Evolutionary conservation across 805 yeast genomes (phyloP), one percentile per base, ranked within the genome.

Genomic region (Candida glaebosa): DNA sequence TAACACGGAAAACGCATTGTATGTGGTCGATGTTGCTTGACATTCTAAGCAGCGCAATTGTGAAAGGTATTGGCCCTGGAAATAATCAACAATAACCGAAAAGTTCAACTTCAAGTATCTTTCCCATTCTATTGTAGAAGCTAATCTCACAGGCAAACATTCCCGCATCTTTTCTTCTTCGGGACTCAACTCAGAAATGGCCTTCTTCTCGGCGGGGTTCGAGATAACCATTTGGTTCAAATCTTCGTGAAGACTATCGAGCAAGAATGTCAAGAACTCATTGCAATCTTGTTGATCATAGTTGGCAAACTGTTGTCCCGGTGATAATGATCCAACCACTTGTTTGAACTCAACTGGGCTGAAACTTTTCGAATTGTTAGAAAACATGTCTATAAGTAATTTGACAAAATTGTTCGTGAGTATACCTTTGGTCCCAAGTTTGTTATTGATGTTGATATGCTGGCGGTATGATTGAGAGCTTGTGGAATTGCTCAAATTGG

Each of bases 111-210:
- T 81, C 41, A 87, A 65, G 57, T 88, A 88, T 43, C 95, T 68
- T 54, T 87, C 96, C 98, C 98, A 90, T 57, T 90, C 96, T 38
- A 88, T 78, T 0, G 93, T 78, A 0, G 96, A 82, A 0, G 96
- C 96, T 18, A 85, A 69, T 43, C 96, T 71, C 2, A 88, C 72
- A 0, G 95, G 84, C 53, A 87, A 61, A 19, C 63, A 62, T 56
- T 90, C 98, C 34, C 96, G 69, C 12, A 73, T 65, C 28, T 69
- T 68, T 56, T 89, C 96, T 47, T 89, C 93, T 39, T 76, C 81
- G 0, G 64, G 64, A 5, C 73, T 62, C 20, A 70, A 55, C 38
- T 78, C 81, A 10, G 82, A 77, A 9, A 69, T 60, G 3, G 58
- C 53, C 36, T 52, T 57, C 38, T 65, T 58, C 34, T 69, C 74